Evolutionary conservation across 1,284 basidiomycete genomes (phyloP).

Genomic region (Somion occarium): DNA sequence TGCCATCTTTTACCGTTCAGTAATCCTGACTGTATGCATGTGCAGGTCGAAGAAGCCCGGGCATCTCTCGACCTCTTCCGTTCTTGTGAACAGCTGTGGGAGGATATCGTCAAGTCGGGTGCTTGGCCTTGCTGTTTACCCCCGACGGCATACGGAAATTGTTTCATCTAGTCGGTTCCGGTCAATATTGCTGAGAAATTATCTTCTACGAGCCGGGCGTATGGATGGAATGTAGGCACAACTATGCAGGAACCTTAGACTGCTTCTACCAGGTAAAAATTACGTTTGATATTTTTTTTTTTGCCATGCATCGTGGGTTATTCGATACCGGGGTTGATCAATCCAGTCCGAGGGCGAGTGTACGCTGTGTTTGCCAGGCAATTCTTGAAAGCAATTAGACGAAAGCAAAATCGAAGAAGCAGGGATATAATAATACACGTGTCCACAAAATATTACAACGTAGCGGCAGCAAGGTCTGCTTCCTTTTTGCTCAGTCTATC

Average conservation of each 20-base stretch:
- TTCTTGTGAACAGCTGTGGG: conserved; percentile 46
- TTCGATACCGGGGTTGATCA: no score
- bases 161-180: conserved; percentile 25
- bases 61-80: conserved; percentile 54
- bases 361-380: no score
- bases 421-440: background rate
- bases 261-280: no score
- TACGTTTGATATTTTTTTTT: no score
- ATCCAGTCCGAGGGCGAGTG: no score
- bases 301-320: no score
- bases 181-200: no score
- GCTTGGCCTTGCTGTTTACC: conserved; percentile 51
- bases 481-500: conserved; percentile 51
- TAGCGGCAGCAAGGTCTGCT: conserved; percentile 45
- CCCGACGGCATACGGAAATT: conserved; percentile 26
- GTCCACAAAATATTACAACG: background rate
- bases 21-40: background rate
- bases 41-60: conserved; percentile 47
- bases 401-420: no score
- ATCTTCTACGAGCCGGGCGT: no score
- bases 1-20: conserved; percentile 18
- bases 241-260: no score
- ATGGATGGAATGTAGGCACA: no score
- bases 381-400: no score
- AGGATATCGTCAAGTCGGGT: conserved; percentile 40